phyloP scores from a whole-genome alignment of 441 rosid genomes.

The Biscutella laevigata region DNA sequence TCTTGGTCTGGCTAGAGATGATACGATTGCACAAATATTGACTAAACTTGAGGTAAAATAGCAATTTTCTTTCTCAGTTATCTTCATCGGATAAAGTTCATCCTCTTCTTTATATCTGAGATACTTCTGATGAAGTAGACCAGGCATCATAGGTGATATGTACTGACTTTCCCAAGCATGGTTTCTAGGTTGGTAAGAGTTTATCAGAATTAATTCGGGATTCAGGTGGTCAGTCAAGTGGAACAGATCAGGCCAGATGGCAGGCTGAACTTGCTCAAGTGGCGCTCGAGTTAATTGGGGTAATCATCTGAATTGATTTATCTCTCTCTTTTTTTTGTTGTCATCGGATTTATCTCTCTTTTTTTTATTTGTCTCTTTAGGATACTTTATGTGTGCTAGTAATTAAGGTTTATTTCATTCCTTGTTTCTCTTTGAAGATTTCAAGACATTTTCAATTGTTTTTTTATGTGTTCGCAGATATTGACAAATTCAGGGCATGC shows the following conservation, averaged over 20 bases:
- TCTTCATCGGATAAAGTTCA: not conserved
- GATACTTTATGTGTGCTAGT: too few relatives aligned
- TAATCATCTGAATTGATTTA: constrained; percentile 36
- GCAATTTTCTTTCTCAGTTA: constrained; percentile 2
- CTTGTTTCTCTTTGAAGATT: not conserved
- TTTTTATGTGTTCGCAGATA: constrained; percentile 49
- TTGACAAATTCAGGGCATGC: constrained; percentile 97
- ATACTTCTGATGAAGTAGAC: constrained; percentile 11
- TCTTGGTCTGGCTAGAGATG: constrained; percentile 98
- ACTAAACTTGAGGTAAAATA: constrained; percentile 88
- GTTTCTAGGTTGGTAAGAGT: constrained; percentile 84
- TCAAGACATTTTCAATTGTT: constrained; percentile 6
- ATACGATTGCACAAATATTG: constrained; percentile 90
- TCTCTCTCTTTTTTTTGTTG: too few relatives aligned
- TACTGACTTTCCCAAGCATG: constrained; percentile 15
- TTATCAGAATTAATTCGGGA: constrained; percentile 93
- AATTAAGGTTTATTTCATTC: too few relatives aligned
- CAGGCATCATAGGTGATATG: too few relatives aligned
- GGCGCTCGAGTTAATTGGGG: constrained; percentile 94
- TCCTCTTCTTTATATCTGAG: constrained; percentile 2
- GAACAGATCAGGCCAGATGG: constrained; percentile 82
- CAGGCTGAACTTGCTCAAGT: too few relatives aligned
- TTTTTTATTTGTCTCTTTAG: not conserved
- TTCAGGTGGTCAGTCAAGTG: constrained; percentile 74
- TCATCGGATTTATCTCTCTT: not conserved